Conservation (phyloP, 2,329 filamentous ascomycete species). For the Nigrospora osmanthi region DNA sequence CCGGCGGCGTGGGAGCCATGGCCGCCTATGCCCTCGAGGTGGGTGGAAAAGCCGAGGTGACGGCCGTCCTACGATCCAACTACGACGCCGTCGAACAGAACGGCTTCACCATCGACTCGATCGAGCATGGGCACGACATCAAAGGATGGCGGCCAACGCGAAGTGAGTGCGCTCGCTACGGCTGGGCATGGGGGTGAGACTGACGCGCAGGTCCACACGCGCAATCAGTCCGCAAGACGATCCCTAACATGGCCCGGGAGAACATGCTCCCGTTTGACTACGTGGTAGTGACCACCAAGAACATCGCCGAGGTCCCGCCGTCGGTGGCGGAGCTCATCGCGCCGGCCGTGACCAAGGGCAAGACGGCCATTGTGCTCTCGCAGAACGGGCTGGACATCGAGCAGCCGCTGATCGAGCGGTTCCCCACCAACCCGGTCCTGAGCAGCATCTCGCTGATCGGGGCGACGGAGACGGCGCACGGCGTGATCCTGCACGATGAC, state of each 20-base stretch:
- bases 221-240: slow-evolving; percentile 31
- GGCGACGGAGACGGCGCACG: slow-evolving; percentile 36
- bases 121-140: slow-evolving; percentile 42
- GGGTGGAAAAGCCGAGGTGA: slow-evolving; percentile 42
- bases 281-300: slow-evolving; percentile 51
- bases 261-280: slow-evolving; percentile 40
- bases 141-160: slow-evolving; percentile 37
- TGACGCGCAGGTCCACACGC: too few relatives aligned
- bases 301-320: slow-evolving; percentile 44
- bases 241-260: slow-evolving; percentile 32
- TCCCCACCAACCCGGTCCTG: slow-evolving; percentile 43
- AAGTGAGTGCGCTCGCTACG: slow-evolving; percentile 16
- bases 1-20: slow-evolving; percentile 49
- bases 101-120: slow-evolving; percentile 47
- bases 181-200: neutral
- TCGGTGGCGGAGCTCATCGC: slow-evolving; percentile 37
- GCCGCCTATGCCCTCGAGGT: slow-evolving; percentile 45
- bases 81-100: slow-evolving; percentile 34
- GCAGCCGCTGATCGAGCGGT: slow-evolving; percentile 37
- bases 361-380: slow-evolving; percentile 46
- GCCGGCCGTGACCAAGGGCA: slow-evolving; percentile 40
- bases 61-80: slow-evolving; percentile 48
- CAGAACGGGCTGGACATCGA: slow-evolving; percentile 62
- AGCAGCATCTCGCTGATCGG: slow-evolving; percentile 46
- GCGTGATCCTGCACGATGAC: slow-evolving; percentile 44